Evolutionary conservation across 441 rosid species (phyloP), one percentile per base, ranked within the genome.

Genomic region (Jatropha podagrica): DNA sequence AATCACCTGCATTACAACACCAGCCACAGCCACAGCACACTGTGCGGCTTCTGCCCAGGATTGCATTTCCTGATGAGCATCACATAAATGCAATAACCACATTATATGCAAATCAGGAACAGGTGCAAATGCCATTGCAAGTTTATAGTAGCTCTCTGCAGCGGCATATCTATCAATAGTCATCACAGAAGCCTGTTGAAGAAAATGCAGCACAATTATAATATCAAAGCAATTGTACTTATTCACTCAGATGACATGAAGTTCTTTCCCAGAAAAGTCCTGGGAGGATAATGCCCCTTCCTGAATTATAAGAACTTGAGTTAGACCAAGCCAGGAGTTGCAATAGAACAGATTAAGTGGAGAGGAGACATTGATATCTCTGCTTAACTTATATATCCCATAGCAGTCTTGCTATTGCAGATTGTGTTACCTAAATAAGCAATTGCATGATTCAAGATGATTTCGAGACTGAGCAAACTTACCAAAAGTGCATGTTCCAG

Each of bases 11-110:
- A 96, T 94, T 74, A 96, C 92, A 85, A 94, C 96, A 81, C 99
- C 99, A 76, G 98, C 98, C 83, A 96, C 99, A 74, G 97, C 98
- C 54, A 96, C 99, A 81, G 99, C 99, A 84, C 98, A 94, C 69
- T 96, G 90, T 18, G 99, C 99, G 77, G 99, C 98, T 87, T 96
- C 98, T 81, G 99, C 98, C 90, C 91, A 96, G 66, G 99, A 94
- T 83, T 94, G 99, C 98, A 96, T 96, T 88, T 96, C 99, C 86
- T 96, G 99, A 88, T 94, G 99, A 2, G 99, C 98, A 84, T 96
- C 99, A 77, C 99, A 96, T 68, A 96, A 83, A 89, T 96, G 99
- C 81, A 96, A 81, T 81, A 96, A 88, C 98, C 99, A 96, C 99
- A 96, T 96, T 72, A 96, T 94, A 84, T 96, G 98, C 85, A 96